These are phyloP conservation scores for Parascedosporium putredinis DNA, from an alignment of 2,329 filamentous ascomycete genomes.

Conservation along the genomic window DNA sequence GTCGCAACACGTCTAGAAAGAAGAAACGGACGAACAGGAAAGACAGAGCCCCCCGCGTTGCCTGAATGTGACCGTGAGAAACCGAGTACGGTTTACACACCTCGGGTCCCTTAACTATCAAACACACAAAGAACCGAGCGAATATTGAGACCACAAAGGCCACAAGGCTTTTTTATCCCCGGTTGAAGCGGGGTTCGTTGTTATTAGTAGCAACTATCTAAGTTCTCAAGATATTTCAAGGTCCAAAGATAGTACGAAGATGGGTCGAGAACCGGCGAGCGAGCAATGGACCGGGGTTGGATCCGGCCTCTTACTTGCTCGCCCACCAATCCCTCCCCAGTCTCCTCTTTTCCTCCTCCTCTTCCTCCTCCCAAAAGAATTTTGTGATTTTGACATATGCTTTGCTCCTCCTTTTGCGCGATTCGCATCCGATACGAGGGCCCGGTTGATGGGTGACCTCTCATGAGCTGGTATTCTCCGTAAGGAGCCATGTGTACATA, in stretches of 20 bases:
- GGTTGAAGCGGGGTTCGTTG: slow-evolving; percentile 9
- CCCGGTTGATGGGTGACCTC: slow-evolving; percentile 14
- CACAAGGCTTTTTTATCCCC: too few species aligned
- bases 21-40: too few species aligned
- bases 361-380: too few species aligned
- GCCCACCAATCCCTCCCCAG: not conserved
- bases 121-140: too few species aligned
- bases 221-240: not conserved
- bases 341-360: not conserved
- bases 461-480: slow-evolving; percentile 12
- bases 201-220: slow-evolving; percentile 5
- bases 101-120: too few species aligned
- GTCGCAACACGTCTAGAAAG: too few species aligned
- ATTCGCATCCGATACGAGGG: slow-evolving; percentile 9
- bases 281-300: not conserved
- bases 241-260: not conserved
- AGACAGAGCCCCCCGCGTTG: too few species aligned
- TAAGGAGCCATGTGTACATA: slow-evolving; percentile 6
- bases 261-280: not conserved
- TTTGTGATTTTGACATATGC: slow-evolving; percentile 5
- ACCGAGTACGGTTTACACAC: too few species aligned
- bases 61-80: too few species aligned
- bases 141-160: not conserved
- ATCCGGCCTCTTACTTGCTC: too few species aligned
- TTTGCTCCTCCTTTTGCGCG: slow-evolving; percentile 2